phyloP scores from a whole-genome alignment of 495 filamentous ascomycete species.

The Aspergillus baeticus region DNA sequence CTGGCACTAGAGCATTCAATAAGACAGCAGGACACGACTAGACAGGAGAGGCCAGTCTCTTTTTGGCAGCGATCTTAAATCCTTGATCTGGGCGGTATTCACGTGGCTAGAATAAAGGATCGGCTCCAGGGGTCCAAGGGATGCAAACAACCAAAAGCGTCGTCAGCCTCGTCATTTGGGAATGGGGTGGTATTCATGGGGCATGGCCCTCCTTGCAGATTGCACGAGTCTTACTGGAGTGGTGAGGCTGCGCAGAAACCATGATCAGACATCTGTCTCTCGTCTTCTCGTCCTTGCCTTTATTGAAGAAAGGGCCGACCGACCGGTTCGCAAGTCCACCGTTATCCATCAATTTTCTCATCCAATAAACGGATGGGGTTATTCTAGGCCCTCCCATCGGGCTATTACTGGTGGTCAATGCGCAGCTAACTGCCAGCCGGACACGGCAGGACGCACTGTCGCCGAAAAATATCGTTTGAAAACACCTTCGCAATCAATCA shows the following conservation, averaged over 20 bases:
- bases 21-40: too few relatives aligned
- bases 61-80: slow-evolving; percentile 21
- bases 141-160: slow-evolving; percentile 22
- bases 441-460: too few relatives aligned
- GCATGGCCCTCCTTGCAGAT: not conserved
- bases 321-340: not conserved
- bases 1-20: too few relatives aligned
- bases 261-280: not conserved
- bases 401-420: too few relatives aligned
- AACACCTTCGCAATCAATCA: too few relatives aligned
- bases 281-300: not conserved
- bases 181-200: not conserved
- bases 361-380: not conserved
- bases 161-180: slow-evolving; percentile 16
- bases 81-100: slow-evolving; percentile 23
- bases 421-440: too few relatives aligned
- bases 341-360: not conserved
- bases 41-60: slow-evolving; percentile 3
- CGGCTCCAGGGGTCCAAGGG: slow-evolving; percentile 27
- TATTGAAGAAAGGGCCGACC: not conserved
- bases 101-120: slow-evolving; percentile 25
- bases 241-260: not conserved
- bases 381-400: not conserved
- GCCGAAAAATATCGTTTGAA: too few relatives aligned
- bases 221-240: not conserved